Percentiles rank a stretch among this genome's conserved stretches.
Evolutionary conservation across 257 asterid genomes (phyloP).

Genomic region (Solanum appendiculatum): DNA sequence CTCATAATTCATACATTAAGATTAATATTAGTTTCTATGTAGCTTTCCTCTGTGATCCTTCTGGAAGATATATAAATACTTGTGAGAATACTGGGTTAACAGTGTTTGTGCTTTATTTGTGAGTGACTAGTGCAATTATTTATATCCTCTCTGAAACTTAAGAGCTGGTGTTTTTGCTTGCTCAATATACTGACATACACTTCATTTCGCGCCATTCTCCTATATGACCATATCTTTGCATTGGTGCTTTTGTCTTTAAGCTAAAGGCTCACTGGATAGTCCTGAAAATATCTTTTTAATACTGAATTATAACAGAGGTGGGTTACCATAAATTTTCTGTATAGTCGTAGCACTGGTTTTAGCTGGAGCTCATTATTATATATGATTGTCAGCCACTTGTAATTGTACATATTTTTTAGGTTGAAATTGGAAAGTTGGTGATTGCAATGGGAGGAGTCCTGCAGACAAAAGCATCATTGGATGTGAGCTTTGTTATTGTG

Average conservation of each 20-base stretch:
- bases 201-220: not conserved
- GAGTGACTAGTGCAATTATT: not conserved
- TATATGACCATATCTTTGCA: not conserved
- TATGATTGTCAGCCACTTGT: conserved; percentile 10
- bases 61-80: not conserved
- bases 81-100: not conserved
- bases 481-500: conserved; percentile 81
- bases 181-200: not conserved
- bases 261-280: not conserved
- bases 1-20: not conserved
- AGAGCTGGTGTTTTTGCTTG: not conserved
- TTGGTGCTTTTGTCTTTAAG: not conserved
- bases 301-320: not conserved
- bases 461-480: conserved; percentile 57
- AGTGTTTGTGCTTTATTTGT: not conserved
- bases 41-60: not conserved
- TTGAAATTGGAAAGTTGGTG: conserved; percentile 56
- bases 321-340: not conserved
- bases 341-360: not conserved
- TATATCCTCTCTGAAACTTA: not conserved
- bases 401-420: conserved; percentile 39
- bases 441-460: conserved; percentile 87
- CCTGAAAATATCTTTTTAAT: not conserved
- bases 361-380: not conserved
- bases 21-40: not conserved